phyloP scores from a whole-genome alignment of 768 basidiomycete species.

The Psilocybe tampanensis region DNA sequence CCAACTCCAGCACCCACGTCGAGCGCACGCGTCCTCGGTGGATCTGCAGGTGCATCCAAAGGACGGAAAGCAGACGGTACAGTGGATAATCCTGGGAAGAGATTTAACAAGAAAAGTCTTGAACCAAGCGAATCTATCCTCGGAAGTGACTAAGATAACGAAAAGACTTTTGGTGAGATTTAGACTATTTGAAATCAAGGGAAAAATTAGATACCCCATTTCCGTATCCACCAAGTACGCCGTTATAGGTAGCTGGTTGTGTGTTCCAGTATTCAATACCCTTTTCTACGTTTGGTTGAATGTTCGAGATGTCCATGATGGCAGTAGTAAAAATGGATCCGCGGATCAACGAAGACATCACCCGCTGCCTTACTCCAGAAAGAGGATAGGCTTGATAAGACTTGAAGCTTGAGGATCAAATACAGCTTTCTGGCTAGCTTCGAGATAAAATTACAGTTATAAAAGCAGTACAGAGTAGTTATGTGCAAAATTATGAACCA shows the following conservation, averaged over 20 bases:
- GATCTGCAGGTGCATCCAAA: slow-evolving; percentile 27
- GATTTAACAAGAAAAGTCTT: slow-evolving; percentile 80
- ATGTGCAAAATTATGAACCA: no score
- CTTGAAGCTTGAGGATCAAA: no score
- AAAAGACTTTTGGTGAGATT: slow-evolving; percentile 14
- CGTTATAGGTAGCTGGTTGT: slow-evolving; percentile 81
- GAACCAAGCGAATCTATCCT: slow-evolving; percentile 90
- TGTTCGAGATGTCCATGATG: slow-evolving; percentile 12
- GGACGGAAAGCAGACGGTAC: slow-evolving; percentile 75
- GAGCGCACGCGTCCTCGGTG: slow-evolving; percentile 62
- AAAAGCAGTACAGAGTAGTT: no score
- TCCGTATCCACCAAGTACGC: slow-evolving; percentile 73
- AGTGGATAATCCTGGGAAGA: slow-evolving; percentile 77
- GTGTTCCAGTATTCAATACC: slow-evolving; percentile 88
- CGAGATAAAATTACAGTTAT: no score
- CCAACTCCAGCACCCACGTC: slow-evolving; percentile 97
- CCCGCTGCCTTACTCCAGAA: background rate
- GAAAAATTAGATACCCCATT: slow-evolving; percentile 52
- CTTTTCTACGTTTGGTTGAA: slow-evolving; percentile 58
- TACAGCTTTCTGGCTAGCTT: no score
- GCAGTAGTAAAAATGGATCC: background rate
- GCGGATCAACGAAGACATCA: background rate
- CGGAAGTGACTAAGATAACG: slow-evolving; percentile 68
- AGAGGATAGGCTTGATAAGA: background rate
- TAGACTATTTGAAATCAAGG: slow-evolving; percentile 2